Evolutionary conservation across 2,329 filamentous ascomycete species (phyloP).

Genomic region (Boeremia lycopersici): DNA sequence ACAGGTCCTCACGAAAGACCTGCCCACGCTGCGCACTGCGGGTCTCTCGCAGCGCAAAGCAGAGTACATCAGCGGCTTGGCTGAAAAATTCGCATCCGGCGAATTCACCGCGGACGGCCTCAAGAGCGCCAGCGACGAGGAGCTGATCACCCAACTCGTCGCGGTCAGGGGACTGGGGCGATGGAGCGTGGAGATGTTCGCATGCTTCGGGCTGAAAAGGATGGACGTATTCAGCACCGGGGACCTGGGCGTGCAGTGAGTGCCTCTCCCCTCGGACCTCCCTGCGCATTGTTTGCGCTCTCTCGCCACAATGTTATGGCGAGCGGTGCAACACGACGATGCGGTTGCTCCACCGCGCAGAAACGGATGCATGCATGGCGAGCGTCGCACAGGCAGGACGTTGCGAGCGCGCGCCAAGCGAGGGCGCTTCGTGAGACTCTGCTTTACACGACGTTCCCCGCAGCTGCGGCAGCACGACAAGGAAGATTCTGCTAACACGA

Average conservation of each 20-base stretch:
- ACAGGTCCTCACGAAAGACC: constrained; percentile 67
- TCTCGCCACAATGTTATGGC: background rate
- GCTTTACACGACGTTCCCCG: background rate
- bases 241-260: constrained; percentile 86
- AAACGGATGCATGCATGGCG: background rate
- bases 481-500: constrained; percentile 15
- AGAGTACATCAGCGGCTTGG: constrained; percentile 88
- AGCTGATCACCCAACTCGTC: constrained; percentile 79
- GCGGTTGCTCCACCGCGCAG: constrained; percentile 1
- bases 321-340: background rate
- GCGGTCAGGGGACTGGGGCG: constrained; percentile 84
- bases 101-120: constrained; percentile 79
- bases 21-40: constrained; percentile 75
- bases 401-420: constrained; percentile 13
- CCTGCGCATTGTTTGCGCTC: background rate
- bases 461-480: background rate
- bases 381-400: background rate
- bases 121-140: constrained; percentile 79
- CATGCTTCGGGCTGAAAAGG: constrained; percentile 90
- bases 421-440: background rate
- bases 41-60: constrained; percentile 94
- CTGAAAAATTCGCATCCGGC: constrained; percentile 76
- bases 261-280: constrained; percentile 24
- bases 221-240: constrained; percentile 93
- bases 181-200: constrained; percentile 94